Conservation (phyloP, 2,329 filamentous ascomycete species). For the Stagonosporopsis rhizophila region DNA sequence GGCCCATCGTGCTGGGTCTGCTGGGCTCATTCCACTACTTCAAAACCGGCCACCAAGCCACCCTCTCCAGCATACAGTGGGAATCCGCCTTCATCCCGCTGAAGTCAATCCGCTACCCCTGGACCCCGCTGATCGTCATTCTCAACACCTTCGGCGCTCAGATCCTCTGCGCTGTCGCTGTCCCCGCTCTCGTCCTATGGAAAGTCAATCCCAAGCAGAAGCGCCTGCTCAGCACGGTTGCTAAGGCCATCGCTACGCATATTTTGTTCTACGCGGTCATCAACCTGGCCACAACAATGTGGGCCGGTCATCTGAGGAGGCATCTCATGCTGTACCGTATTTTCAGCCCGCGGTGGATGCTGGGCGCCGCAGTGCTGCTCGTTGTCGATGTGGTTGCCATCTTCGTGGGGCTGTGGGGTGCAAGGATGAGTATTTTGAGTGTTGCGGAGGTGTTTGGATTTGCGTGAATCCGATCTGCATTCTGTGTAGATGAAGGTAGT, state of each 20-base stretch:
- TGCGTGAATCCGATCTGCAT: slow-evolving; percentile 11
- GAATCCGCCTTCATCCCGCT: slow-evolving; percentile 92
- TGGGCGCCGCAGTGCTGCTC: slow-evolving; percentile 73
- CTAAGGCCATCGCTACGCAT: slow-evolving; percentile 75
- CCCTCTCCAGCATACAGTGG: slow-evolving; percentile 89
- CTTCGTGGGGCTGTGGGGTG: slow-evolving; percentile 73
- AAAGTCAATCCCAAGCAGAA: slow-evolving; percentile 79
- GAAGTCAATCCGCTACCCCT: slow-evolving; percentile 83
- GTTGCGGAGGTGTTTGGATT: slow-evolving; percentile 86
- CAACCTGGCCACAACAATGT: slow-evolving; percentile 84
- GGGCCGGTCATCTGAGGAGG: slow-evolving; percentile 84
- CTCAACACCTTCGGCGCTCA: slow-evolving; percentile 91
- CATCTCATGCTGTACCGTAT: slow-evolving; percentile 98
- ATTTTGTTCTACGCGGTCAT: slow-evolving; percentile 83
- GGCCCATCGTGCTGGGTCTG: slow-evolving; percentile 83
- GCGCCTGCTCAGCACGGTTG: slow-evolving; percentile 70
- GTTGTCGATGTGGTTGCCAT: slow-evolving; percentile 79
- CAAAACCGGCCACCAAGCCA: slow-evolving; percentile 96
- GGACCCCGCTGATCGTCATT: slow-evolving; percentile 79
- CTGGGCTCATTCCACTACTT: slow-evolving; percentile 95
- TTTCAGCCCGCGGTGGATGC: slow-evolving; percentile 90
- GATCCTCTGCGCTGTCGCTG: slow-evolving; percentile 78
- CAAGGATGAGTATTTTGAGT: slow-evolving; percentile 77
- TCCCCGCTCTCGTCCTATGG: slow-evolving; percentile 87
- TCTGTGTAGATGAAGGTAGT: background rate